These are phyloP conservation scores for Fusarium acutatum DNA, from an alignment of 2,329 filamentous ascomycete species.

Conservation along the genomic window DNA sequence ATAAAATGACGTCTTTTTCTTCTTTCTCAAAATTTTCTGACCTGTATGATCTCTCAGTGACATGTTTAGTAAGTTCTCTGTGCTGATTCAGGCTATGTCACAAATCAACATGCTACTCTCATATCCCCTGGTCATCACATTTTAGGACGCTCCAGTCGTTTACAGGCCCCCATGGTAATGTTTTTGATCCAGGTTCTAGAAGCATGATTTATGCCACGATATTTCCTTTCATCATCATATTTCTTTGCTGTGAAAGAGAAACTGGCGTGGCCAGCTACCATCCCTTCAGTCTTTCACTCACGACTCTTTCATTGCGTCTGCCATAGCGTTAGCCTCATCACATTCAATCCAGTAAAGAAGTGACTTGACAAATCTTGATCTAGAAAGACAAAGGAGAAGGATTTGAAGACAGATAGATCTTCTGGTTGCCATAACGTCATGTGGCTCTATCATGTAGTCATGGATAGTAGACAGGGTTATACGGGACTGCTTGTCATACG, in stretches of 20 bases:
- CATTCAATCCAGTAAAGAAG: neutral
- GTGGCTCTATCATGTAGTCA: neutral
- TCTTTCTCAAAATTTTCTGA: fast-evolving
- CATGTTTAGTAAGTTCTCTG: neutral
- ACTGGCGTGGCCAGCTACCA: neutral
- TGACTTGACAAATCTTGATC: fast-evolving
- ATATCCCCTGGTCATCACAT: neutral
- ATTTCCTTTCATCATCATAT: neutral
- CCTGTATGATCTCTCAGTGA: neutral
- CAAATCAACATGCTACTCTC: neutral
- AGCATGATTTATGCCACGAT: neutral
- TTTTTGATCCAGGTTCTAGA: neutral
- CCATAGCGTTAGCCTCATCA: neutral
- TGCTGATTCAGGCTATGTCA: neutral
- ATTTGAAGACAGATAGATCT: neutral
- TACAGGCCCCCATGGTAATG: too few relatives aligned
- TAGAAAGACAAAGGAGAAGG: fast-evolving
- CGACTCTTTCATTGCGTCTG: neutral
- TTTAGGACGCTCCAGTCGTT: neutral
- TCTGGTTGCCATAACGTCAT: neutral
- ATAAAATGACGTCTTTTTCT: too few relatives aligned
- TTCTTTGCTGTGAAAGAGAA: neutral
- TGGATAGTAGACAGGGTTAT: neutral
- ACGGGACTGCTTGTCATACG: neutral
- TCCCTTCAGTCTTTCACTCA: neutral